Base-by-base conservation (phyloP, 2,329 filamentous ascomycete species). In the Huntiella abstrusa region DNA sequence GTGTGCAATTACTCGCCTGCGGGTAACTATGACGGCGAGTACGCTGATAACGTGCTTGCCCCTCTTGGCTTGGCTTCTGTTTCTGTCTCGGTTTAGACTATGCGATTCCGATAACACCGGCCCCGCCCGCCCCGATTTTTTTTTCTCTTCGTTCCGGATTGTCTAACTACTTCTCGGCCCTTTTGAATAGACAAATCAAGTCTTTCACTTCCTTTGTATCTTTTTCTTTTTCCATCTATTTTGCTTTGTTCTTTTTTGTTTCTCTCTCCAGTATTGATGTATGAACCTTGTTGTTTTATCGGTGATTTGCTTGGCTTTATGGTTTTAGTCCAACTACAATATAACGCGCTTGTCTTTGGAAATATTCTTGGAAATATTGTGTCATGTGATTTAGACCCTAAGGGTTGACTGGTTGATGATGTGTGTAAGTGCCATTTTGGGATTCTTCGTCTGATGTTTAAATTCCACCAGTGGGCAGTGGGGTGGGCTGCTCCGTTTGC, bases 1-100 rank as follows among this genome's bases (percentile, higher is more conserved):
- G 84, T 92, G 56, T 94, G 85, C 78, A 88, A 94, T 72, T 94
- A 94, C 67, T 66, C 64, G 53, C 70, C 76, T 51, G 65, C 75
- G 52, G 85, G 83, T 83, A 75, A 76, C 60, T 62, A 68, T 40
- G 65, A 60, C 37, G 71, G 70, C 50, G 51, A 57, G 28, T 75
- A 72, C 52, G 67, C 54, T 50, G 51, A 51, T 10, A 75, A 76
- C 56, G 68, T 76, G 34, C 54, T 65, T 42, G 52, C 54, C 35
- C 64, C 71, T 34, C 48, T 10, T 15, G 56, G 58, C 35, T 35
- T 54, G 10, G 43, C 52, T 38, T 49, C 46, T 6, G 49, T 57
- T 28, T 51, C 51, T 41, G 53, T 60, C 33, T 51, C 49, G 42
- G 52, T 60, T 33, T 62, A 61, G 57, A 35, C 16, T 34, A n/a